Evolutionary conservation across 306 rosid species (phyloP).

Genomic region (Trichosanthes truncata): DNA sequence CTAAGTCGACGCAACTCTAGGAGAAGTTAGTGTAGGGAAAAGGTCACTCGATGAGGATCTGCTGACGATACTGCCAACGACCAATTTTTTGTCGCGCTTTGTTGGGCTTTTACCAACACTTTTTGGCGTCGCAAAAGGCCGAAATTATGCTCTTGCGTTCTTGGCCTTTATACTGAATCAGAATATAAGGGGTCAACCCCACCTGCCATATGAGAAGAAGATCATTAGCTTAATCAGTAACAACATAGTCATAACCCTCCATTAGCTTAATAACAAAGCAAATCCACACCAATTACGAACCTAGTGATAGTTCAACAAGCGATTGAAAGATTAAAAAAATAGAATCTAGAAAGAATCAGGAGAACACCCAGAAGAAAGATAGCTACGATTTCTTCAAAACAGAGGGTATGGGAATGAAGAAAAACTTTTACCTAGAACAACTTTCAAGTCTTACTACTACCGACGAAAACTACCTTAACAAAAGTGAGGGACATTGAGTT

Average conservation of each 20-base stretch:
- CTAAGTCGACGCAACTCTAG: too few relatives aligned
- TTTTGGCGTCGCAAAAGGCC: too few relatives aligned
- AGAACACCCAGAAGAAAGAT: background rate
- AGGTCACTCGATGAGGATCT: too few relatives aligned
- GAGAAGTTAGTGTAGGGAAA: too few relatives aligned
- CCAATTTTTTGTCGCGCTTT: too few relatives aligned
- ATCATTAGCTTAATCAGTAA: background rate
- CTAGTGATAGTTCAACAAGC: background rate
- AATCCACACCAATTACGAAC: background rate
- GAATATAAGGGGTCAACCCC: constrained; percentile 72
- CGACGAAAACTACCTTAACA: too few relatives aligned
- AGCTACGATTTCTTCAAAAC: background rate
- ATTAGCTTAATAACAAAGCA: background rate
- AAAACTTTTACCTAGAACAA: constrained; percentile 35
- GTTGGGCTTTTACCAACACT: too few relatives aligned
- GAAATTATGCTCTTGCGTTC: constrained; percentile 64
- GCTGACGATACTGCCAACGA: too few relatives aligned
- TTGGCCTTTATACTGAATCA: constrained; percentile 64
- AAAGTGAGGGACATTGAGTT: too few relatives aligned
- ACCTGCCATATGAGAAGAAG: constrained; percentile 21
- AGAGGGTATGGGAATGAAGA: background rate
- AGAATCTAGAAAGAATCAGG: background rate
- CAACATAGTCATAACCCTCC: background rate
- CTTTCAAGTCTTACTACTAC: too few relatives aligned
- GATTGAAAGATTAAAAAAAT: background rate